phyloP scores from a whole-genome alignment of 768 basidiomycete species.

The Collybia nuda region DNA sequence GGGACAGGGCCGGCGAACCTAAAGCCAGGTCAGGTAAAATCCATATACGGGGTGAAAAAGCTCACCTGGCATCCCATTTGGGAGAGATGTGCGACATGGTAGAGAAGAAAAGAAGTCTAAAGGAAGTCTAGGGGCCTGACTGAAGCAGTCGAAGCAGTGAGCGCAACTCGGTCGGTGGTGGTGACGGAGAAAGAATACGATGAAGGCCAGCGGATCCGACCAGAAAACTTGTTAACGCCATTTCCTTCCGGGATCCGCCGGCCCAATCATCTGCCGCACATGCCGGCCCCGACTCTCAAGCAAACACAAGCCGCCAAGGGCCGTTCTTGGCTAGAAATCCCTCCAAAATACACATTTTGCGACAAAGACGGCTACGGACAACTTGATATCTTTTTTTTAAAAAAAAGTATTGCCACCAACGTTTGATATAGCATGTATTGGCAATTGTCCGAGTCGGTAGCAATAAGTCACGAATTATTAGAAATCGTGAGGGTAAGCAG shows the following conservation, averaged over 20 bases:
- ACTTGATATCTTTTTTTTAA: too few relatives aligned
- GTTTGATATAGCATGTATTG: too few relatives aligned
- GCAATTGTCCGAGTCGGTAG: too few relatives aligned
- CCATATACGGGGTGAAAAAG: not conserved
- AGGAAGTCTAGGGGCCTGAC: conserved; percentile 26
- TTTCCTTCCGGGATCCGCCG: conserved; percentile 37
- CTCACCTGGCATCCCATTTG: conserved; percentile 79
- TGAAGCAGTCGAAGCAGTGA: conserved; percentile 22
- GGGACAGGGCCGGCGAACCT: conserved; percentile 73
- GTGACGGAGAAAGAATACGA: conserved; percentile 22
- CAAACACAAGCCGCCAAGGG: too few relatives aligned
- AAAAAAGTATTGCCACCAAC: too few relatives aligned
- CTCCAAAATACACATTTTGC: too few relatives aligned
- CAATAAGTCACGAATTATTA: too few relatives aligned
- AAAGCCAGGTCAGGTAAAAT: conserved; percentile 7
- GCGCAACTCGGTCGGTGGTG: conserved; percentile 19
- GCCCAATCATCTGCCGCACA: conserved; percentile 33
- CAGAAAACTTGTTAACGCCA: conserved; percentile 28
- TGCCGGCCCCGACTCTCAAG: conserved; percentile 6
- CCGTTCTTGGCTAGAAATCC: too few relatives aligned
- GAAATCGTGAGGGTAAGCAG: too few relatives aligned
- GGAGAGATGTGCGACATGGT: conserved; percentile 46
- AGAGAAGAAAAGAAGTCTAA: conserved; percentile 35
- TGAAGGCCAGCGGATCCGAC: conserved; percentile 16
- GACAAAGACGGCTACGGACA: too few relatives aligned